phyloP scores from a whole-genome alignment of 1,284 basidiomycete species.

The Ceratobasidium sp. region DNA sequence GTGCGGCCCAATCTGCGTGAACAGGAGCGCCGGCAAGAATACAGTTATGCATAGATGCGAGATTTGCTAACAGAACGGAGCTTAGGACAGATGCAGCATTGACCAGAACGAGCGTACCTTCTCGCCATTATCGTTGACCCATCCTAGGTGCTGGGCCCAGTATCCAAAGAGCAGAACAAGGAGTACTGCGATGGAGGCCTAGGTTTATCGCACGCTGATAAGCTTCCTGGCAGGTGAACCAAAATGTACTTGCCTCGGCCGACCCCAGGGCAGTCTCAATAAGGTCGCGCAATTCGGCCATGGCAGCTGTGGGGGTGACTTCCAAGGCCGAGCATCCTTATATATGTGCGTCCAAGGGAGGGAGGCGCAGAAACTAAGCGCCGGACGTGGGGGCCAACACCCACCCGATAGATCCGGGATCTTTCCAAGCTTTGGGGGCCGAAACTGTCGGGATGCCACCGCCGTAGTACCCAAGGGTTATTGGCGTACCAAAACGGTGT shows the following conservation, averaged over 20 bases:
- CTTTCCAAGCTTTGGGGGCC: too few relatives aligned
- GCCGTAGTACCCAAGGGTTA: too few relatives aligned
- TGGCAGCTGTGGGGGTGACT: conserved; percentile 11
- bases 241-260: conserved; percentile 24
- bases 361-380: too few relatives aligned
- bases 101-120: background rate
- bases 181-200: conserved; percentile 40
- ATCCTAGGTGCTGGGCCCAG: conserved; percentile 25
- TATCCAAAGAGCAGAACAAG: conserved; percentile 37
- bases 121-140: conserved; percentile 22
- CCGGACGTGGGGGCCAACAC: too few relatives aligned
- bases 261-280: conserved; percentile 24
- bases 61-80: conserved; percentile 22
- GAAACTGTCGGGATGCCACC: too few relatives aligned
- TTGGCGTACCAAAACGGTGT: too few relatives aligned
- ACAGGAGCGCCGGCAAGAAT: conserved; percentile 31
- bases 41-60: conserved; percentile 36
- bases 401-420: too few relatives aligned
- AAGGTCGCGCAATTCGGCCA: conserved; percentile 11
- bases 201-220: background rate
- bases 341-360: background rate
- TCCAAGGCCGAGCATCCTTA: background rate
- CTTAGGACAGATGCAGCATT: background rate
- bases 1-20: conserved; percentile 40
- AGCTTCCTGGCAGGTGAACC: background rate